These are phyloP conservation scores for Penicillium dipodomyicola DNA, from an alignment of 495 filamentous ascomycete species.

Conservation along the genomic window DNA sequence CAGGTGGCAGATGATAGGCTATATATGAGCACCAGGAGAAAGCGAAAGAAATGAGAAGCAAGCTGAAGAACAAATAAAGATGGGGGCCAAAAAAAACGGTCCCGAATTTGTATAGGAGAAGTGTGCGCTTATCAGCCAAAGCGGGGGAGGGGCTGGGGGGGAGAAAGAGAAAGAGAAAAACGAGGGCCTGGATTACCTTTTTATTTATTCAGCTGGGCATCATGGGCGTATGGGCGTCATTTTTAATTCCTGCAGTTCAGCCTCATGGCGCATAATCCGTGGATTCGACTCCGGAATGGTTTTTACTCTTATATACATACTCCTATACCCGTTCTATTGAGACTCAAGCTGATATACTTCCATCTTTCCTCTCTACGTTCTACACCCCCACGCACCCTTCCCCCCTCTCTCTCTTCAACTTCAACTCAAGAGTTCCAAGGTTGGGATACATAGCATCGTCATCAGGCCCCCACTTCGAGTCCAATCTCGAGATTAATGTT, in stretches of 20 bases:
- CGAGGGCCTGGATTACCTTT: background rate
- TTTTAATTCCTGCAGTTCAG: conserved; percentile 3
- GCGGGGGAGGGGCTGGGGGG: conserved; percentile 13
- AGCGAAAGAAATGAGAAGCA: conserved; percentile 3
- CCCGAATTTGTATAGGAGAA: background rate
- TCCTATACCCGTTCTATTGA: background rate
- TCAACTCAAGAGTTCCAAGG: background rate
- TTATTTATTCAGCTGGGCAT: conserved; percentile 15
- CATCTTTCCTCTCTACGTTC: too few relatives aligned
- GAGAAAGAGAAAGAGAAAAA: background rate
- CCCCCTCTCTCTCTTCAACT: background rate
- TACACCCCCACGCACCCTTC: background rate
- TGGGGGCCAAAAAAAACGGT: background rate
- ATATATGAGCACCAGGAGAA: background rate
- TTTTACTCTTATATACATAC: background rate
- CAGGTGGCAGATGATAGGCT: conserved; percentile 1
- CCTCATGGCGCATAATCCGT: conserved; percentile 10
- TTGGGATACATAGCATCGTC: background rate
- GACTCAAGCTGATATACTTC: background rate
- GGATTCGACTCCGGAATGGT: background rate
- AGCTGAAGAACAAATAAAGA: background rate
- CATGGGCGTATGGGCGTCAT: conserved; percentile 11
- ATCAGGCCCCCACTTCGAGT: conserved; percentile 2
- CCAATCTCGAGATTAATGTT: background rate
- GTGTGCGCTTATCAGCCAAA: conserved; percentile 3